phyloP scores from a whole-genome alignment of 345 rosid genomes.

The Geranium rotundifolium region DNA sequence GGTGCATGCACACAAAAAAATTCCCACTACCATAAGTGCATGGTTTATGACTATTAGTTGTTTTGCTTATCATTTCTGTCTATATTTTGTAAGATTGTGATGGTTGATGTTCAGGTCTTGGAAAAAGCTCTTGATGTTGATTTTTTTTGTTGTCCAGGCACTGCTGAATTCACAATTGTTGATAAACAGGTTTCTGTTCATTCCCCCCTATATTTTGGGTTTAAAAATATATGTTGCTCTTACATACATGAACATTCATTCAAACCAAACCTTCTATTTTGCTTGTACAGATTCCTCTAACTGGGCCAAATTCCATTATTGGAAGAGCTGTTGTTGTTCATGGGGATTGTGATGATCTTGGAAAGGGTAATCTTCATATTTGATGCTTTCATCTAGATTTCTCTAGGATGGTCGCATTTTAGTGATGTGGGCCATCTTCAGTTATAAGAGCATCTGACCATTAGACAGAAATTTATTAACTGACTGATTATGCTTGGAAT shows the following conservation, averaged over 20 bases:
- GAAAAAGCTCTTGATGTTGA: neutral
- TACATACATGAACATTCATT: neutral
- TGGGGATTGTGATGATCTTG: slow-evolving; percentile 88
- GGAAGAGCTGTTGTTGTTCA: slow-evolving; percentile 97
- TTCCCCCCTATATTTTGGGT: neutral
- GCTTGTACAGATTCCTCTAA: slow-evolving; percentile 59
- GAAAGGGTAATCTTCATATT: slow-evolving; percentile 50
- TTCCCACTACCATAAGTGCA: neutral
- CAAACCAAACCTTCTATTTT: slow-evolving; percentile 1
- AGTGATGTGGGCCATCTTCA: neutral
- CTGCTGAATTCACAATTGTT: slow-evolving; percentile 43
- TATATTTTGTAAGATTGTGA: neutral
- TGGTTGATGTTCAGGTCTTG: neutral
- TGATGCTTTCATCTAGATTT: no score
- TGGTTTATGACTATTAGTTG: no score
- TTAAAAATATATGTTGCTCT: neutral
- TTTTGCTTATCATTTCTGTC: no score
- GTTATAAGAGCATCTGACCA: no score
- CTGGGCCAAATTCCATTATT: slow-evolving; percentile 58
- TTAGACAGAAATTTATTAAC: neutral
- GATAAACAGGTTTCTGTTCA: slow-evolving; percentile 44
- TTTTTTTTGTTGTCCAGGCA: slow-evolving; percentile 34
- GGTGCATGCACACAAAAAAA: no score
- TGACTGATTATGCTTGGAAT: neutral
- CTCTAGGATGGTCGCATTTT: no score